Evolutionary conservation across 106 monocot species (phyloP).

Genomic region (Apostasia shenzhenica): DNA sequence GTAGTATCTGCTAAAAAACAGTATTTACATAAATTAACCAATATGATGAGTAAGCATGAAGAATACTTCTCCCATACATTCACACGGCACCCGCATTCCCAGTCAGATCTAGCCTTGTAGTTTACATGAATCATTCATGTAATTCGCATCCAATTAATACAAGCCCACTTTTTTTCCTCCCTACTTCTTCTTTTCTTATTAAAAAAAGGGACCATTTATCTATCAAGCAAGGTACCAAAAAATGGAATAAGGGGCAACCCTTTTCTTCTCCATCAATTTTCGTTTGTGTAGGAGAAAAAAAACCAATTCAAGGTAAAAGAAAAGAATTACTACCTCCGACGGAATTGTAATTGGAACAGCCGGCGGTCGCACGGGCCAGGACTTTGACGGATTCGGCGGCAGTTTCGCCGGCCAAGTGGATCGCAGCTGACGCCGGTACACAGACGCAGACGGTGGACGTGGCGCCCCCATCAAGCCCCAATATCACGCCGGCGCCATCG

Average conservation of each 20-base stretch:
- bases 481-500: constrained; percentile 38
- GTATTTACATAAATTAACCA: too few species aligned
- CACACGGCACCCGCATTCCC: too few species aligned
- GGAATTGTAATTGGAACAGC: constrained; percentile 90
- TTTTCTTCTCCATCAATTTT: not conserved
- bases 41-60: too few species aligned
- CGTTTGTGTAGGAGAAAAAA: not conserved
- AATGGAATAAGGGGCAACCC: not conserved
- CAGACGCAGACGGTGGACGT: constrained; percentile 88
- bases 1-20: too few species aligned
- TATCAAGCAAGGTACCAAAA: not conserved
- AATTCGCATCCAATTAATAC: not conserved
- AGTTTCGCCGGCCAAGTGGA: constrained; percentile 1
- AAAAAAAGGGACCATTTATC: not conserved
- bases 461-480: constrained; percentile 86
- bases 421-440: constrained; percentile 40
- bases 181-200: not conserved
- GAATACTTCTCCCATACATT: too few species aligned
- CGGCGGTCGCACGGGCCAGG: constrained; percentile 71
- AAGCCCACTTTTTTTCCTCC: not conserved
- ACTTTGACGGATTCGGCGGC: constrained; percentile 38
- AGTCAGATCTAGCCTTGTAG: too few species aligned
- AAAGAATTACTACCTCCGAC: constrained; percentile 60
- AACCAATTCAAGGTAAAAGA: not conserved
- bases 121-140: too few species aligned